phyloP scores from a whole-genome alignment of 176 grass and related monocot genomes.

The Tuctoria greenei region DNA sequence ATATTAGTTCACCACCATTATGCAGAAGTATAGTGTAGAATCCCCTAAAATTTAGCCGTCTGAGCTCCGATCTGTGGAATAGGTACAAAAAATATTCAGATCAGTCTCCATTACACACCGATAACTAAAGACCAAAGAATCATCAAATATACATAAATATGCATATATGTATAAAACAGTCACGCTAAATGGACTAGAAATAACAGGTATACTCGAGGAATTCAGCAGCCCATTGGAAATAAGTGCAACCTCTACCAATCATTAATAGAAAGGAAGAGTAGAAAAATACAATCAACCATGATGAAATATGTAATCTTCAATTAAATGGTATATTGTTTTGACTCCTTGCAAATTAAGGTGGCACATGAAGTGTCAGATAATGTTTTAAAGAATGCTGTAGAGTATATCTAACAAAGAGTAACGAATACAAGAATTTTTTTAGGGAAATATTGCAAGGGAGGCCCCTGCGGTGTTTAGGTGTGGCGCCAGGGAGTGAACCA shows the following conservation, averaged over 20 bases:
- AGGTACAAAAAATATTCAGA: slow-evolving; percentile 27
- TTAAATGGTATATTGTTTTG: background rate
- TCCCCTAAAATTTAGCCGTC: slow-evolving; percentile 71
- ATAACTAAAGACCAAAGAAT: slow-evolving; percentile 17
- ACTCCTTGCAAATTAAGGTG: slow-evolving; percentile 3
- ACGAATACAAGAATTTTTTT: slow-evolving; percentile 2
- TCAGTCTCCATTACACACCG: background rate
- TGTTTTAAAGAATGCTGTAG: background rate
- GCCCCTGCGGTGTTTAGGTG: no score
- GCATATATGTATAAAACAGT: background rate
- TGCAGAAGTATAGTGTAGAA: slow-evolving; percentile 73
- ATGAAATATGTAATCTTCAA: slow-evolving; percentile 7
- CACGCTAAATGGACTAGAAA: background rate
- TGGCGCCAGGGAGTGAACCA: no score
- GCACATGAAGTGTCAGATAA: background rate
- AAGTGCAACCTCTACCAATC: background rate
- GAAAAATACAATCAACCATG: background rate
- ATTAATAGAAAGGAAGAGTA: background rate
- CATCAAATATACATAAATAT: slow-evolving; percentile 12
- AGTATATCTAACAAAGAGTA: background rate
- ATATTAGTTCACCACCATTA: slow-evolving; percentile 62
- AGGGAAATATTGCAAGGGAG: no score
- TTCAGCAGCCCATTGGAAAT: background rate
- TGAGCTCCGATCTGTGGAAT: slow-evolving; percentile 59
- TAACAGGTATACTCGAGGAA: background rate